Evolutionary conservation across 495 filamentous ascomycete species (phyloP).

Genomic region (Alectoria sarmentosa): DNA sequence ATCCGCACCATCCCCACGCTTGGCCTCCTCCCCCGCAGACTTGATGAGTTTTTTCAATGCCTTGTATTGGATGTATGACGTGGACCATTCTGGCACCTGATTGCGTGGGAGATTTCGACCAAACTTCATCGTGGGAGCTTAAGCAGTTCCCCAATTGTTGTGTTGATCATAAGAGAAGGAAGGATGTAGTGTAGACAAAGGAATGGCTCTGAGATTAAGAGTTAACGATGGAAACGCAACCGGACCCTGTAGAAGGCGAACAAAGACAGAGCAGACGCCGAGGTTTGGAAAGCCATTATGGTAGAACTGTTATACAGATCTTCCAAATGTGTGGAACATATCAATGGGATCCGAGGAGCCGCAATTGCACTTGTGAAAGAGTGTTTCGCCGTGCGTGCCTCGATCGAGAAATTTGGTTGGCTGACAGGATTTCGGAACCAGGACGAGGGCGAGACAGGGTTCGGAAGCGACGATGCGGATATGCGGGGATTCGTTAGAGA

Average conservation of each 20-base stretch:
- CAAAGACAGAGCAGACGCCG: conserved; percentile 5
- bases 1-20: conserved; percentile 67
- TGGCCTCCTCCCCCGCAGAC: conserved; percentile 53
- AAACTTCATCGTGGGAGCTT: conserved; percentile 61
- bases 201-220: not conserved
- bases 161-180: not conserved
- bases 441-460: not conserved
- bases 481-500: not conserved
- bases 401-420: conserved; percentile 14
- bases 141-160: not conserved
- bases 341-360: not conserved
- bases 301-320: not conserved
- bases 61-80: conserved; percentile 94
- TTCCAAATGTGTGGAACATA: too few relatives aligned
- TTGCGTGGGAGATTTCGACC: conserved; percentile 79
- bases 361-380: conserved; percentile 1
- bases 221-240: conserved; percentile 14
- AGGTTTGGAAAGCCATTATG: conserved; percentile 7
- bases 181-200: not conserved
- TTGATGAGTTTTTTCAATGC: conserved; percentile 92
- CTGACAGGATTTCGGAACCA: not conserved
- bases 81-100: conserved; percentile 94
- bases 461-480: not conserved
- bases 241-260: conserved; percentile 17
- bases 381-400: conserved; percentile 13